Evolutionary conservation across 2,329 filamentous ascomycete species (phyloP).

Genomic region (Penicillium sp.): DNA sequence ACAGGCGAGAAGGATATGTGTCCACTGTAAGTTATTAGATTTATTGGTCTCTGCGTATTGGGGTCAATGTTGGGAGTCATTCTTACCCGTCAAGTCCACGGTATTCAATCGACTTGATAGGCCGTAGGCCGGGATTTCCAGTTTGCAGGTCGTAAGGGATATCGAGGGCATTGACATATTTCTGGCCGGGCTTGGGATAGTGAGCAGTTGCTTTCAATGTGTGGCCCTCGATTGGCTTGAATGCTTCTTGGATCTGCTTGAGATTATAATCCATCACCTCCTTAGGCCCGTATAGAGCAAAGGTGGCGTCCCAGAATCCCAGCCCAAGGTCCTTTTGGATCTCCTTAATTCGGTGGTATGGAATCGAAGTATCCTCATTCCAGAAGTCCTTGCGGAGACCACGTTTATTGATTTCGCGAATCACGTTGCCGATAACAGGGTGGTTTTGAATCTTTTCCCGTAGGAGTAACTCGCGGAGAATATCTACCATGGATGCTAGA

Average conservation of each 20-base stretch:
- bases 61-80: background rate
- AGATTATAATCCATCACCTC: background rate
- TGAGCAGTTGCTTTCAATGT: background rate
- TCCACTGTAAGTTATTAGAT: background rate
- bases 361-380: background rate
- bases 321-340: background rate
- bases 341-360: background rate
- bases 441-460: background rate
- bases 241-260: background rate
- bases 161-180: background rate
- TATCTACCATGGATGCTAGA: background rate
- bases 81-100: background rate
- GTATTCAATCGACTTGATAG: background rate
- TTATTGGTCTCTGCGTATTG: background rate
- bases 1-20: slow-evolving; percentile 15
- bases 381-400: background rate
- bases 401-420: background rate
- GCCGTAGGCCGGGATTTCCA: background rate
- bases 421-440: background rate
- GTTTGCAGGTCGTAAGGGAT: background rate
- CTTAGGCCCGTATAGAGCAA: background rate
- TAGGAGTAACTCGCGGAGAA: background rate
- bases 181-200: background rate
- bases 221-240: background rate
- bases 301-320: background rate